phyloP scores from a whole-genome alignment of 1,284 basidiomycete species.

The Cryptococcus hybrid region DNA sequence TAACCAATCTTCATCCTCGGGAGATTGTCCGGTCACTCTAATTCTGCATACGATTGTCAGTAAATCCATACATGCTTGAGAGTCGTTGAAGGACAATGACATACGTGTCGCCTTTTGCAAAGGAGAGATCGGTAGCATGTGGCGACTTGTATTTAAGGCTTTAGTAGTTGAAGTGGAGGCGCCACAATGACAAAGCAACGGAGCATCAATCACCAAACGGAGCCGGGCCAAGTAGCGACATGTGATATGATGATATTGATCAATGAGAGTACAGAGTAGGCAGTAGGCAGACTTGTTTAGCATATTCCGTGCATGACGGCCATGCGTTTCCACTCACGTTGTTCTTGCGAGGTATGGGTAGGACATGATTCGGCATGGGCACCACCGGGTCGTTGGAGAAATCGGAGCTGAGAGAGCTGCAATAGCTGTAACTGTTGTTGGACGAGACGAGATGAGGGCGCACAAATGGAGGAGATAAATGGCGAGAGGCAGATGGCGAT shows the following conservation, averaged over 20 bases:
- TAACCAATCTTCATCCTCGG: slow-evolving; percentile 50
- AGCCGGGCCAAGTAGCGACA: no score
- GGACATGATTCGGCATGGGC: slow-evolving; percentile 23
- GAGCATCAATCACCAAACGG: background rate
- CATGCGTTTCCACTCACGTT: slow-evolving; percentile 30
- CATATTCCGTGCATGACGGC: no score
- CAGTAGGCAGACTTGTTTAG: no score
- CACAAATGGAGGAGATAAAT: no score
- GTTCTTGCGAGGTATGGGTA: slow-evolving; percentile 47
- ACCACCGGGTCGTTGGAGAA: background rate
- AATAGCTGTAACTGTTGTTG: no score
- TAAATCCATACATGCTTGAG: background rate
- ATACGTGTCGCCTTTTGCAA: slow-evolving; percentile 50
- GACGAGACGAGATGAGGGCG: no score
- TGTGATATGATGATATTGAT: no score
- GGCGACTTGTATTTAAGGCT: slow-evolving; percentile 51
- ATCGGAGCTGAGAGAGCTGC: no score
- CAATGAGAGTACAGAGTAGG: no score
- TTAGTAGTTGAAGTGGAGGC: background rate
- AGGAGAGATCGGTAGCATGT: slow-evolving; percentile 50
- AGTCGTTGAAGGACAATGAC: slow-evolving; percentile 8
- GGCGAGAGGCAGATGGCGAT: no score
- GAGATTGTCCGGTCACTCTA: slow-evolving; percentile 45
- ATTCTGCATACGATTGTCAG: slow-evolving; percentile 26
- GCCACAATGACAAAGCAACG: background rate